Conservation (phyloP, 2,329 filamentous ascomycete genomes). For the Xylaria sp. region DNA sequence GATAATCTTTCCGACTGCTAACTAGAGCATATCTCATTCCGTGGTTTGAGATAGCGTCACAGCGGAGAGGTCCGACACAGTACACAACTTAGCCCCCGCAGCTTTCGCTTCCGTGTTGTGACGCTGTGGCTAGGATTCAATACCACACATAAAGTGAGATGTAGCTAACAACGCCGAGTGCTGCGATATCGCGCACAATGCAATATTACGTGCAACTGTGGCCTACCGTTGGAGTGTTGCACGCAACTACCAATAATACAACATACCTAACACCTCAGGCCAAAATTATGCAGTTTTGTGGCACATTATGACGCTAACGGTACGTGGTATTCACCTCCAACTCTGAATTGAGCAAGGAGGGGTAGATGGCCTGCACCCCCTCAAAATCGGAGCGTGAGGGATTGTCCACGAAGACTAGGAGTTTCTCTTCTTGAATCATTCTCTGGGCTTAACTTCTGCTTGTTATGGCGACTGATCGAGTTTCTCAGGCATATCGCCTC, state of each 20-base stretch:
- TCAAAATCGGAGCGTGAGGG: too few species aligned
- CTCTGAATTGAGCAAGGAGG: neutral
- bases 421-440: neutral
- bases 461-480: neutral
- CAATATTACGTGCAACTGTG: too few species aligned
- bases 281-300: neutral
- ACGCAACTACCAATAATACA: too few species aligned
- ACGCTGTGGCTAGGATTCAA: neutral
- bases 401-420: neutral
- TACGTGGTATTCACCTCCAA: neutral
- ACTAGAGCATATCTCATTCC: too few species aligned
- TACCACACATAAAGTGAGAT: neutral
- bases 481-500: slow-evolving; percentile 4
- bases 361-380: neutral
- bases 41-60: too few species aligned
- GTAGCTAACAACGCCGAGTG: neutral
- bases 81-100: neutral
- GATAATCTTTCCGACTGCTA: too few species aligned
- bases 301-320: neutral
- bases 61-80: neutral
- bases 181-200: too few species aligned
- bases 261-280: too few species aligned
- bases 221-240: too few species aligned
- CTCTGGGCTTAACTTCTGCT: too few species aligned
- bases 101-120: neutral